A percentile compares a stretch with the other conserved stretches of the same genome.
phyloP scores from a whole-genome alignment of 2,329 filamentous ascomycete genomes.

The Cordyceps militaris region DNA sequence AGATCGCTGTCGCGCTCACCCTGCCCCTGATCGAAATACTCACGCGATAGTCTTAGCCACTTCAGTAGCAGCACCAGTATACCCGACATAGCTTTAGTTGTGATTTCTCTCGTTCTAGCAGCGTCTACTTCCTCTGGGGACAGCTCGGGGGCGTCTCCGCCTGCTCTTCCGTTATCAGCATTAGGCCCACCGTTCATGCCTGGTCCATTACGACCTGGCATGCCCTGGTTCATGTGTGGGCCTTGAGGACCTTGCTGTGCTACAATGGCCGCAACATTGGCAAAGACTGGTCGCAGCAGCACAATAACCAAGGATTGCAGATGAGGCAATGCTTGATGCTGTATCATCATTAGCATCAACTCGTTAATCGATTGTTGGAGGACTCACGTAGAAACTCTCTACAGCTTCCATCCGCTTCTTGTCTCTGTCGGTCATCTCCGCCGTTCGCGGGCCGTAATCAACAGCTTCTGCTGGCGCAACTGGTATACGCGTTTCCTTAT shows the following conservation, averaged over 20 bases:
- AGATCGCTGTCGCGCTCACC: not conserved
- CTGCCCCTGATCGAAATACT: conserved; percentile 29
- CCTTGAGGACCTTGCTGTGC: conserved; percentile 49
- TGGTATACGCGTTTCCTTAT: conserved; percentile 26
- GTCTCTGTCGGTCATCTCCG: conserved; percentile 43
- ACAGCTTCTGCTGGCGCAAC: conserved; percentile 20
- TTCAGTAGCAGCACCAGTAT: conserved; percentile 83
- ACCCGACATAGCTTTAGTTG: conserved; percentile 85
- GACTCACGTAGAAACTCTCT: conserved; percentile 77
- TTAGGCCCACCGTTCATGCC: conserved; percentile 34
- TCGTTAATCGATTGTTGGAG: not conserved
- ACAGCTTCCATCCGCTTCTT: conserved; percentile 64
- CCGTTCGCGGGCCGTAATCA: conserved; percentile 42
- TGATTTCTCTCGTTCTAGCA: conserved; percentile 76
- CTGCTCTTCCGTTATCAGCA: conserved; percentile 18
- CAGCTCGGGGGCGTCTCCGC: conserved; percentile 36
- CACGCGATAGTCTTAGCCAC: conserved; percentile 93
- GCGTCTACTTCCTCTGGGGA: conserved; percentile 74
- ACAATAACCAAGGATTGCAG: conserved; percentile 92
- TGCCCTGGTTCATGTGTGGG: conserved; percentile 37
- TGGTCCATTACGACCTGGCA: conserved; percentile 31
- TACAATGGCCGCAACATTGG: conserved; percentile 81
- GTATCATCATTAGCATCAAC: conserved; percentile 4
- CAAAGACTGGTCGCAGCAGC: conserved; percentile 77
- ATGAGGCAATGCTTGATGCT: conserved; percentile 73